phyloP scores from a whole-genome alignment of 192 early-diverging fungal genomes.

The Rhizophlyctis rosea region DNA sequence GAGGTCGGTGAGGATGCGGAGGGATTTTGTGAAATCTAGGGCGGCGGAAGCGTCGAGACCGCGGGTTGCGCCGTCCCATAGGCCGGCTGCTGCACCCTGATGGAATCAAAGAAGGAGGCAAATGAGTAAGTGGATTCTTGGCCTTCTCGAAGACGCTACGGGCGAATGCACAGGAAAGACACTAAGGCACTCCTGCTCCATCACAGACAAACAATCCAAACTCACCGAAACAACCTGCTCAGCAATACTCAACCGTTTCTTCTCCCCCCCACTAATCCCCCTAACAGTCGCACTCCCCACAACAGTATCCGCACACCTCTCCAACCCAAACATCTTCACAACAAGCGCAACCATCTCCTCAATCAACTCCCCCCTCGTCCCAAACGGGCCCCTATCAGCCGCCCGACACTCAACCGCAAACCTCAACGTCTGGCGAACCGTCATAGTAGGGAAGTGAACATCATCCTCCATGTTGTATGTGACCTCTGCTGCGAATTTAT shows the following conservation, averaged over 20 bases:
- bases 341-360: constrained; percentile 50
- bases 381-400: constrained; percentile 3
- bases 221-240: constrained; percentile 4
- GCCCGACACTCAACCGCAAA: constrained; percentile 65
- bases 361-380: constrained; percentile 34
- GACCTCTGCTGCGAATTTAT: constrained; percentile 56
- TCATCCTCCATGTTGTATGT: constrained; percentile 80
- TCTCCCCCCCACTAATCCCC: constrained; percentile 64
- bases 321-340: constrained; percentile 32
- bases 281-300: constrained; percentile 54
- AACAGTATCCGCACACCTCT: constrained; percentile 33
- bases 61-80: constrained; percentile 60
- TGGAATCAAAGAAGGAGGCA: constrained; percentile 51
- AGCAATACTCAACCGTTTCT: constrained; percentile 58
- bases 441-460: constrained; percentile 73
- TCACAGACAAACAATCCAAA: constrained; percentile 78
- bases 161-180: no score
- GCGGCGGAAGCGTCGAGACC: constrained; percentile 81
- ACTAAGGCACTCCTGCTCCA: no score
- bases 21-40: constrained; percentile 73
- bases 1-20: constrained; percentile 72
- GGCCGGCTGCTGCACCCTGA: constrained; percentile 33
- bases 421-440: constrained; percentile 71
- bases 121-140: constrained; percentile 44
- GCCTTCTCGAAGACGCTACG: constrained; percentile 22